phyloP scores from a whole-genome alignment of 164 flowering plant genomes.

The Echeveria elegans region DNA sequence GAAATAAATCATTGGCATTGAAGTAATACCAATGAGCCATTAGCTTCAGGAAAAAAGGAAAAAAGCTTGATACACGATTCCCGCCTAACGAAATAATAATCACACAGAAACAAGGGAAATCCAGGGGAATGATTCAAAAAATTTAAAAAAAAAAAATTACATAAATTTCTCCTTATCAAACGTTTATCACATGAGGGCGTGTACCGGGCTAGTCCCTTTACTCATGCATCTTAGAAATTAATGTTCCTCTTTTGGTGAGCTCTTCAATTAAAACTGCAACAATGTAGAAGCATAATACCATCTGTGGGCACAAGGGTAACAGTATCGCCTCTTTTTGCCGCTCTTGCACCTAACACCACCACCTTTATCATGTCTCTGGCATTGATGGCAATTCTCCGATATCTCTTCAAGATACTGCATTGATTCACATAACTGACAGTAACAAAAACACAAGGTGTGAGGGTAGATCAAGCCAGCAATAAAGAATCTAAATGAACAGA shows the following conservation, averaged over 20 bases:
- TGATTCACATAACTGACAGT: neutral
- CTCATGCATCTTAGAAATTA: too few species aligned
- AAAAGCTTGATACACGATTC: too few species aligned
- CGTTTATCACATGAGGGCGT: too few species aligned
- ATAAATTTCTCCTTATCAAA: too few species aligned
- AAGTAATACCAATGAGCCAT: too few species aligned
- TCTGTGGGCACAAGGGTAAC: constrained; percentile 16
- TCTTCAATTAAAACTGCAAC: neutral
- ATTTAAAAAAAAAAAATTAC: too few species aligned
- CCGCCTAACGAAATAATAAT: too few species aligned
- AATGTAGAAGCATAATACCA: constrained; percentile 12
- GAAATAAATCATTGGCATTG: neutral
- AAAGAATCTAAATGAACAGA: neutral
- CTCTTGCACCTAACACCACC: constrained; percentile 17
- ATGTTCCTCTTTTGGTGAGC: too few species aligned
- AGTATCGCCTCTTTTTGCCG: constrained; percentile 17
- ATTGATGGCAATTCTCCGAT: constrained; percentile 22
- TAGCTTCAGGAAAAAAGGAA: too few species aligned
- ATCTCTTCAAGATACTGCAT: constrained; percentile 7
- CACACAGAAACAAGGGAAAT: too few species aligned
- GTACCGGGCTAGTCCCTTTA: too few species aligned
- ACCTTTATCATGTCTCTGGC: constrained; percentile 24
- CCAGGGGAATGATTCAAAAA: too few species aligned
- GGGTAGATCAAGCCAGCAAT: neutral
- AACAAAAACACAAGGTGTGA: neutral